Evolutionary conservation across 208 protist species (phyloP).

Genomic region (Porcisia deanei): DNA sequence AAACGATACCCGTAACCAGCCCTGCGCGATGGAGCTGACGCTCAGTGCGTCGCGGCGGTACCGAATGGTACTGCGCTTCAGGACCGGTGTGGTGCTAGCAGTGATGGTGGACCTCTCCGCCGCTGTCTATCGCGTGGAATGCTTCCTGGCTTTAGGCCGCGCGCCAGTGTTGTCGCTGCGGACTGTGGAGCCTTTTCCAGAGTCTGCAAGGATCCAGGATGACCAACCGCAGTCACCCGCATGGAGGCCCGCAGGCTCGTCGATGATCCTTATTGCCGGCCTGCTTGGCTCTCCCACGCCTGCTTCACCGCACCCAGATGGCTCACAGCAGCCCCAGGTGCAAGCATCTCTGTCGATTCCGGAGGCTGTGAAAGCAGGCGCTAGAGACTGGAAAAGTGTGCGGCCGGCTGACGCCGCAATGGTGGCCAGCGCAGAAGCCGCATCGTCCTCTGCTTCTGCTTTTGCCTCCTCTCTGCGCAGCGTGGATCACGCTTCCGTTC

Average conservation of each 20-base stretch:
- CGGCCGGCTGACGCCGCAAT: not conserved
- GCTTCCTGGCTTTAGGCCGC: slow-evolving; percentile 65
- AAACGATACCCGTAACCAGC: slow-evolving; percentile 41
- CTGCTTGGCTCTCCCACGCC: slow-evolving; percentile 29
- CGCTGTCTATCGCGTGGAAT: slow-evolving; percentile 52
- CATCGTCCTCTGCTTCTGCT: slow-evolving; percentile 8
- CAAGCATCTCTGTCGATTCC: slow-evolving; percentile 8
- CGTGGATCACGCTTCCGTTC: not conserved
- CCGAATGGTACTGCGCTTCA: slow-evolving; percentile 67
- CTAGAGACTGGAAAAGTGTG: not conserved
- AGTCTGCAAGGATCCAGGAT: slow-evolving; percentile 9
- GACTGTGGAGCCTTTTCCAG: slow-evolving; percentile 24
- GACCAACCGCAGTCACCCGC: not conserved
- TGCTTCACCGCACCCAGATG: slow-evolving; percentile 4
- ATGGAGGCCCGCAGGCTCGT: slow-evolving; percentile 6
- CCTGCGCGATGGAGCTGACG: slow-evolving; percentile 44
- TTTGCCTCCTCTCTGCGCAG: not conserved
- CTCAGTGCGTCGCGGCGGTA: slow-evolving; percentile 51
- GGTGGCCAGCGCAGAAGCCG: not conserved
- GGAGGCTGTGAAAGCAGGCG: slow-evolving; percentile 8
- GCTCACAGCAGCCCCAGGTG: slow-evolving; percentile 2
- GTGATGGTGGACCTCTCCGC: slow-evolving; percentile 71
- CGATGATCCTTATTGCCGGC: slow-evolving; percentile 43
- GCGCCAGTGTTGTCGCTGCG: slow-evolving; percentile 45
- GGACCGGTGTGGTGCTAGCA: slow-evolving; percentile 52